Conservation (phyloP, 169 alveolate genomes). For the Plasmodium malariae region DNA sequence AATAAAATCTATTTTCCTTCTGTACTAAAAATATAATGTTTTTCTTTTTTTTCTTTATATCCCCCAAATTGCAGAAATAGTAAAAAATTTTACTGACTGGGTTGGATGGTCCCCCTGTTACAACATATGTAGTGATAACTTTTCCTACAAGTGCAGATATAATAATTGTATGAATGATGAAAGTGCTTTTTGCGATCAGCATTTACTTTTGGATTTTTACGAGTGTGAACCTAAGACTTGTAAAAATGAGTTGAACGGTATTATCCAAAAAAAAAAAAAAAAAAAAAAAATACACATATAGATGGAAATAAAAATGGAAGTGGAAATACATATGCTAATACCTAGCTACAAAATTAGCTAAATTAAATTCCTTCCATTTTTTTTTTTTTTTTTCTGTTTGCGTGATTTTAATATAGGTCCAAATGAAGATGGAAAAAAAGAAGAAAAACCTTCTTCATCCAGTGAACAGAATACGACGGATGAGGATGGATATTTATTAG, state of each 20-base stretch:
- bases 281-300: background rate
- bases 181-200: constrained; percentile 32
- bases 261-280: constrained; percentile 9
- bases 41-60: background rate
- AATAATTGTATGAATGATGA: constrained; percentile 29
- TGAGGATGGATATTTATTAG: constrained; percentile 5
- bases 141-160: constrained; percentile 52
- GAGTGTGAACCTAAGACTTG: constrained; percentile 40
- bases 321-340: no score
- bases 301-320: background rate
- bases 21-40: no score
- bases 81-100: background rate
- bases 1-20: background rate
- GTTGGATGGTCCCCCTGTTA: constrained; percentile 70
- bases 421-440: background rate
- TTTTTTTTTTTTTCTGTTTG: background rate
- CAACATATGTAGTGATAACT: constrained; percentile 27
- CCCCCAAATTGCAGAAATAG: constrained; percentile 1
- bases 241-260: constrained; percentile 9
- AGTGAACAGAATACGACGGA: background rate
- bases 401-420: background rate
- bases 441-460: background rate
- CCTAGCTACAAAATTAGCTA: background rate
- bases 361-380: constrained; percentile 2
- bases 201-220: constrained; percentile 18